A percentile compares a stretch with the other conserved stretches of the same genome.
Evolutionary conservation across 805 yeast species (phyloP).

Genomic region (Metschnikowia colocasiae): DNA sequence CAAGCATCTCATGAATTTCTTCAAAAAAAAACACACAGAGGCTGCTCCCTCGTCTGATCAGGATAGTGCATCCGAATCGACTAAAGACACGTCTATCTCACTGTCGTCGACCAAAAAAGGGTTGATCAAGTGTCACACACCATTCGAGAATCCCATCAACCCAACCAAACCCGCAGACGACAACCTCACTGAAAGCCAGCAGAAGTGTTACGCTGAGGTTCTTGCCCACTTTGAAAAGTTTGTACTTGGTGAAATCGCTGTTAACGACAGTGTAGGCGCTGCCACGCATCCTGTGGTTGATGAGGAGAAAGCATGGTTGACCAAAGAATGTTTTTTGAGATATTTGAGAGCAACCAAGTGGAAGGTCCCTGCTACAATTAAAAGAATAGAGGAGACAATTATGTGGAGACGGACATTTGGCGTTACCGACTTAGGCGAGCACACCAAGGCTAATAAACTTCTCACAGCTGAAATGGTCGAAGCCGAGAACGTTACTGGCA

Average conservation of each 20-base stretch:
- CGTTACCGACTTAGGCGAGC: slow-evolving; percentile 28
- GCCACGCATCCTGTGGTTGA: slow-evolving; percentile 26
- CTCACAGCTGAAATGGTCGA: slow-evolving; percentile 42
- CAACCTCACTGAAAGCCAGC: slow-evolving; percentile 29
- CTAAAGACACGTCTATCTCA: slow-evolving; percentile 14
- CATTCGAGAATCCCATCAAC: slow-evolving; percentile 38
- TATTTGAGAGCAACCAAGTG: slow-evolving; percentile 53
- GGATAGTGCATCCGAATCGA: slow-evolving; percentile 16
- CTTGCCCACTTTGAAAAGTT: slow-evolving; percentile 29
- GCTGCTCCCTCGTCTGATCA: slow-evolving; percentile 9
- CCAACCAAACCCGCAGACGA: slow-evolving; percentile 30
- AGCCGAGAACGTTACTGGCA: slow-evolving; percentile 51
- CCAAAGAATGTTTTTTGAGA: slow-evolving; percentile 51
- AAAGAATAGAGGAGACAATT: slow-evolving; percentile 45
- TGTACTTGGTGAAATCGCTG: slow-evolving; percentile 26
- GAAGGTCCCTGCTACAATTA: slow-evolving; percentile 42
- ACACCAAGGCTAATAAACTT: slow-evolving; percentile 26
- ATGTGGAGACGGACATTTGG: slow-evolving; percentile 57
- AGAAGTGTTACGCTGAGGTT: slow-evolving; percentile 29
- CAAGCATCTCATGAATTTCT: slow-evolving; percentile 12
- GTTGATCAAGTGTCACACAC: slow-evolving; percentile 34
- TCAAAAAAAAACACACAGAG: slow-evolving; percentile 11
- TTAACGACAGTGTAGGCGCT: slow-evolving; percentile 24
- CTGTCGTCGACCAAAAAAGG: slow-evolving; percentile 17
- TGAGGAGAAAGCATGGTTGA: slow-evolving; percentile 43